A percentile compares a stretch with the other conserved stretches of the same genome.
Evolutionary conservation across 257 asterid genomes (phyloP).

Genomic region (Euphrasia confusa): DNA sequence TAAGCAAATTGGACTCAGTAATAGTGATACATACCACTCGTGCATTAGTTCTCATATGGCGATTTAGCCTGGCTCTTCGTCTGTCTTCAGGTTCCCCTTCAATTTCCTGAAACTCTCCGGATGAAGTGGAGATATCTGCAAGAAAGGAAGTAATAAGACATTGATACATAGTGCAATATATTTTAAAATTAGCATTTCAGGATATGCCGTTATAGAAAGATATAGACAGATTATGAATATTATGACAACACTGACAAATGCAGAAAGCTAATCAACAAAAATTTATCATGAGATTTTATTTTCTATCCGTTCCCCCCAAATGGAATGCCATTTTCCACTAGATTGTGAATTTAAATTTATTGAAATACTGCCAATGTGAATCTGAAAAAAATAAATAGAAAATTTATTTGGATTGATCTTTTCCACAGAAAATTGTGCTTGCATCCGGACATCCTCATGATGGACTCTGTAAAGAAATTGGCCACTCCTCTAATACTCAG

Average conservation of each 20-base stretch:
- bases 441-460: constrained; percentile 1
- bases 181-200: not conserved
- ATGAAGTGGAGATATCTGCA: constrained; percentile 51
- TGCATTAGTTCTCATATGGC: constrained; percentile 48
- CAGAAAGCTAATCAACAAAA: not conserved
- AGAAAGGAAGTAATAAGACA: not conserved
- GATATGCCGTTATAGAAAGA: constrained; percentile 1
- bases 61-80: constrained; percentile 56
- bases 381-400: too few species aligned
- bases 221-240: not conserved
- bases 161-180: constrained; percentile 3
- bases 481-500: not conserved
- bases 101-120: constrained; percentile 52
- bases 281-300: too few species aligned
- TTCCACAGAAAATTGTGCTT: not conserved
- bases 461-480: not conserved
- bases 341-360: not conserved
- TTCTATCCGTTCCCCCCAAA: not conserved
- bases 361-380: too few species aligned
- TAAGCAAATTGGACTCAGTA: not conserved
- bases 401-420: not conserved
- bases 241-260: not conserved
- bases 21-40: constrained; percentile 50
- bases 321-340: not conserved
- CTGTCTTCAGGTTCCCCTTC: constrained; percentile 66